Evolutionary conservation across 2,329 filamentous ascomycete genomes (phyloP).

Genomic region (Pseudogymnoascus sp.): DNA sequence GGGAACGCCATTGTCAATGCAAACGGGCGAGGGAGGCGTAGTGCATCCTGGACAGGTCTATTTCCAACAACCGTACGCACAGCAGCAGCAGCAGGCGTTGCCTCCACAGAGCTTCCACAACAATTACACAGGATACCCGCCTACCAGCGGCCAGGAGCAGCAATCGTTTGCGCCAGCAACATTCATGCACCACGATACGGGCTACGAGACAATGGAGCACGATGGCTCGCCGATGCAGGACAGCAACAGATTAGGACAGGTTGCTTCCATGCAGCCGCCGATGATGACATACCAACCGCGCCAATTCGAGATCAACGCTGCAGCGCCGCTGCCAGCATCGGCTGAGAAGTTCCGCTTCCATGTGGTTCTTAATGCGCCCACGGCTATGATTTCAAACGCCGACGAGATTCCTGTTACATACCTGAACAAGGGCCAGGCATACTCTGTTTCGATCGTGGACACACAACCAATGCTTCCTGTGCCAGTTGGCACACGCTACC

Average conservation of each 20-base stretch:
- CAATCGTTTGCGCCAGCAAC: constrained; percentile 64
- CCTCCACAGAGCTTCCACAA: constrained; percentile 29
- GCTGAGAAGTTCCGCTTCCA: constrained; percentile 80
- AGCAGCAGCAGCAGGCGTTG: constrained; percentile 37
- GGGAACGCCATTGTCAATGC: constrained; percentile 68
- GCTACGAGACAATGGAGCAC: constrained; percentile 72
- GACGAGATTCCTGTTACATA: constrained; percentile 97
- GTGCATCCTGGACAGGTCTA: constrained; percentile 52
- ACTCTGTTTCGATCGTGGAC: constrained; percentile 77
- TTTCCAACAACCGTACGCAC: constrained; percentile 63
- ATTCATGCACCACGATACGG: constrained; percentile 72
- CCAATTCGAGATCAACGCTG: constrained; percentile 39
- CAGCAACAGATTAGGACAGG: constrained; percentile 44
- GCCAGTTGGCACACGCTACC: constrained; percentile 60
- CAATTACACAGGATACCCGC: neutral
- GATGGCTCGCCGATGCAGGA: constrained; percentile 61
- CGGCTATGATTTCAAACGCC: constrained; percentile 84
- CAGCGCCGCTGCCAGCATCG: constrained; percentile 41
- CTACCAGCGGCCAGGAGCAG: constrained; percentile 19
- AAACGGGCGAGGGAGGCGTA: constrained; percentile 57
- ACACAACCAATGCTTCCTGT: constrained; percentile 55
- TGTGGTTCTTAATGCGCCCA: constrained; percentile 83
- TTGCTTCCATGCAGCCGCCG: constrained; percentile 53
- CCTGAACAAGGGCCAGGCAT: constrained; percentile 94
- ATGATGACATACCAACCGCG: constrained; percentile 49